Percentiles rank a stretch among this genome's conserved stretches.
phyloP scores from a whole-genome alignment of 2,329 filamentous ascomycete genomes.

The Didymella sp. region DNA sequence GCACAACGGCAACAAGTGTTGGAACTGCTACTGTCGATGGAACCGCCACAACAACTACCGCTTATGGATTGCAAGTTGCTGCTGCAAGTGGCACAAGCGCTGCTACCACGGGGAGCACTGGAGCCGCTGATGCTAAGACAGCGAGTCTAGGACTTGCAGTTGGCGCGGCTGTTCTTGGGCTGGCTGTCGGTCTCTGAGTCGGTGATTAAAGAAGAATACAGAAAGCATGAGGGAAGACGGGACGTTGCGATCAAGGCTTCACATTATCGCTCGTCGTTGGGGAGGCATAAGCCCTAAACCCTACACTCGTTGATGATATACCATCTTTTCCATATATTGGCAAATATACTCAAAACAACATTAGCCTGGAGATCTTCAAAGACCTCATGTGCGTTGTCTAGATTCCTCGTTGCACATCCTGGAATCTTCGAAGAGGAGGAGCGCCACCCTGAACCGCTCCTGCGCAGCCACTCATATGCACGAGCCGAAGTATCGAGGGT shows the following conservation, averaged over 20 bases:
- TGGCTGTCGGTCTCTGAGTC: conserved; percentile 33
- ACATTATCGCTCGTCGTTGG: background rate
- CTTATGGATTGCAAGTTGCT: conserved; percentile 45
- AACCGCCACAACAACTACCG: conserved; percentile 30
- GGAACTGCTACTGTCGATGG: conserved; percentile 41
- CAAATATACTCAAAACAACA: background rate
- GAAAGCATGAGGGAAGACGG: background rate
- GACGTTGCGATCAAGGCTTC: background rate
- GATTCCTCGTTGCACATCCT: background rate
- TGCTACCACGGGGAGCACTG: conserved; percentile 17
- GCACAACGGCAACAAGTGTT: conserved; percentile 42
- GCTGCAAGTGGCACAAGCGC: conserved; percentile 28
- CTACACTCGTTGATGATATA: conserved; percentile 5
- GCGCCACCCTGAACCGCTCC: background rate
- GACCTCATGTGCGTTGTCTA: background rate
- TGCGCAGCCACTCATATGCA: background rate
- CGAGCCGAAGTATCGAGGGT: background rate
- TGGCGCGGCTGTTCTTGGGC: conserved; percentile 32
- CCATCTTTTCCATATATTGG: background rate
- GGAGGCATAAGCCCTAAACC: background rate
- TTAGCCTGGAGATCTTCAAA: background rate
- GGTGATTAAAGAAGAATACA: too few relatives aligned
- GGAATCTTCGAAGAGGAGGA: background rate
- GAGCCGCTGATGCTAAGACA: conserved; percentile 24
- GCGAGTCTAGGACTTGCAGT: conserved; percentile 29